Base-by-base conservation (phyloP, 1,139 yeast genomes). In the Magnusiomyces starmeri region DNA sequence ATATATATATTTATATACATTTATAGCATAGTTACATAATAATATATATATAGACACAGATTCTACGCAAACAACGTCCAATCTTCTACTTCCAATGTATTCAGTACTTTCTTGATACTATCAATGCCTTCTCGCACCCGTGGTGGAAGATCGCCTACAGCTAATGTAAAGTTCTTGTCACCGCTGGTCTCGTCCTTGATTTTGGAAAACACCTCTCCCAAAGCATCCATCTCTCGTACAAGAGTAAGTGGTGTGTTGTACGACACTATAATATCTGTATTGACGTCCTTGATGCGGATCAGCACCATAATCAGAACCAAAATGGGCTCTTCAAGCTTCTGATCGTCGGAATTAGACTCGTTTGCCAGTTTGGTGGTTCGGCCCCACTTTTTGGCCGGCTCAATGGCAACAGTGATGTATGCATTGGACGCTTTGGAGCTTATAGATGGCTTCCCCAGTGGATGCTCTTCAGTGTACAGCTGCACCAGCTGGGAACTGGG, bases 241-340 rank as follows among this genome's bases (percentile, higher is more conserved):
- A 7, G 9, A 14, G 50, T 46, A n/a, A 71, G 57, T 2, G 87
- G 85, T 2, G 81, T 70, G 59, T 83, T 83, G 63, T 78, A 74
- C 1, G 85, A 76, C 18, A 85, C 66, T 49, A 85, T 62, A 1
- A 83, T 73, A 65, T 87, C 95, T 0, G 94, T 82, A 1, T 68
- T 67, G 0, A 71, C 80, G 48, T 71, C 73, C 3, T 63, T 61
- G 40, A 83, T 61, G 49, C 89, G 71, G 22, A 50, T 32, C 42
- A 50, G 45, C 1, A 43, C 51, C 35, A 53, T 21, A 26, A 50
- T 35, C 32, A 48, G 27, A 12, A 46, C 55, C 34, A 53, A 40
- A 27, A 53, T 20, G 14, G 55, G 55, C 20, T 48, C 37, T n/a
- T 42, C 50, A 14, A 50, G 43, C 27, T 3, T 14, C 6, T 24